Percentiles rank a stretch among this genome's conserved stretches.
phyloP scores from a whole-genome alignment of 2,329 filamentous ascomycete species.

The Juglanconis sp. region DNA sequence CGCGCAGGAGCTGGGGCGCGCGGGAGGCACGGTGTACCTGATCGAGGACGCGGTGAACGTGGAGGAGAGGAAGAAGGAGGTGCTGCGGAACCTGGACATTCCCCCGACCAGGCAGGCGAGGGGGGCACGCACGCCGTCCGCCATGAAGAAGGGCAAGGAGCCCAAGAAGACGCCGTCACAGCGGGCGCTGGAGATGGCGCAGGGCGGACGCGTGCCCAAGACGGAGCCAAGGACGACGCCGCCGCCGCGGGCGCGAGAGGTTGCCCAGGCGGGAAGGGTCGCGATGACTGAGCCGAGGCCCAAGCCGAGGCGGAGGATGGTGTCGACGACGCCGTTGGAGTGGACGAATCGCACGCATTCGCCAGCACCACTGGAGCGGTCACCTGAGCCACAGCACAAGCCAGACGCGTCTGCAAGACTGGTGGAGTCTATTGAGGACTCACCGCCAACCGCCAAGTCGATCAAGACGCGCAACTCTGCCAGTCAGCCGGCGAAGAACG shows the following conservation, averaged over 20 bases:
- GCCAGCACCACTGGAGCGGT: background rate
- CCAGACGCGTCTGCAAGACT: background rate
- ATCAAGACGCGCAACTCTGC: background rate
- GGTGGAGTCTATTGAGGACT: background rate
- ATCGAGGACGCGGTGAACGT: constrained; percentile 1
- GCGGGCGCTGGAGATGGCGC: constrained; percentile 6
- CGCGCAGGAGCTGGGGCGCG: background rate
- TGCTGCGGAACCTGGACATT: background rate
- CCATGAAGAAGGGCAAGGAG: background rate
- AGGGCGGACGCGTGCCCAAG: background rate
- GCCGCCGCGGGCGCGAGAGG: background rate
- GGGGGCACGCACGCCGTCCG: background rate
- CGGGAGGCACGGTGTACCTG: constrained; percentile 7
- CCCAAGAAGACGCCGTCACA: constrained; percentile 10
- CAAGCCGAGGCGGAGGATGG: background rate
- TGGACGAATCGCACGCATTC: background rate
- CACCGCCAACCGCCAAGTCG: background rate
- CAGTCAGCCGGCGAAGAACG: background rate
- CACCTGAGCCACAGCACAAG: background rate
- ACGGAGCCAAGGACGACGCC: background rate
- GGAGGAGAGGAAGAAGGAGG: background rate
- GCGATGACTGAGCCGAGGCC: background rate
- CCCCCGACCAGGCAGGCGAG: too few relatives aligned
- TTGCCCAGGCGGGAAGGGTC: background rate
- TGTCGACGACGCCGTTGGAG: background rate